A percentile compares a stretch with the other conserved stretches of the same genome.
Evolutionary conservation across 805 yeast species (phyloP).

Genomic region (Limtongia smithiae): DNA sequence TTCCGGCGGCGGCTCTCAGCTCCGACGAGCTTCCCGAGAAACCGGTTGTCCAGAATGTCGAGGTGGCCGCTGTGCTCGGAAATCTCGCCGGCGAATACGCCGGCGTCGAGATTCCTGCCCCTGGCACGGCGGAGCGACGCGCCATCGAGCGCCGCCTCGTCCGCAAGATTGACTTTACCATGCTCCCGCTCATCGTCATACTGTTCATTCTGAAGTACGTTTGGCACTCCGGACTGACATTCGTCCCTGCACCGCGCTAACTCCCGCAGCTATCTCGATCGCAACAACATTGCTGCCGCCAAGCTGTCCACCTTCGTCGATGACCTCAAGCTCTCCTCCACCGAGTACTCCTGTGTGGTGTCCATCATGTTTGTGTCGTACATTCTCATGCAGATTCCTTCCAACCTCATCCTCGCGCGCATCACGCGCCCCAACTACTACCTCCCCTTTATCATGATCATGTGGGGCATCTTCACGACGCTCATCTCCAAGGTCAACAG

Average conservation of each 20-base stretch:
- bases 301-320: conserved; percentile 43
- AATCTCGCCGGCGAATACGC: conserved; percentile 17
- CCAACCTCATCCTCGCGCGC: conserved; percentile 4
- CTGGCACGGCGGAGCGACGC: conserved; percentile 43
- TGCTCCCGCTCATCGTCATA: conserved; percentile 49
- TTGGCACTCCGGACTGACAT: too few species aligned
- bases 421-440: conserved; percentile 3
- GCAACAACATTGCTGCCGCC: conserved; percentile 48
- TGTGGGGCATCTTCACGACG: conserved; percentile 6
- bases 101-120: conserved; percentile 29
- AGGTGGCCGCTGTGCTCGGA: background rate
- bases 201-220: conserved; percentile 47
- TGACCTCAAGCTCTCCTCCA: conserved; percentile 39
- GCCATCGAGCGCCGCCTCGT: conserved; percentile 43
- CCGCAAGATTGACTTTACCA: conserved; percentile 47
- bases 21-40: background rate
- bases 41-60: conserved; percentile 1
- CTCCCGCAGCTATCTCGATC: conserved; percentile 44
- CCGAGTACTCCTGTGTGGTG: conserved; percentile 4
- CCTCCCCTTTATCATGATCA: conserved; percentile 4
- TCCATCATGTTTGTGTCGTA: conserved; percentile 6
- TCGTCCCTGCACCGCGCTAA: background rate
- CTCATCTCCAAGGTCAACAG: background rate
- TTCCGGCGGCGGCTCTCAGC: too few species aligned
- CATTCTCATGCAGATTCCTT: conserved; percentile 1